phyloP scores from a whole-genome alignment of 306 rosid genomes.

The Morella rubra region DNA sequence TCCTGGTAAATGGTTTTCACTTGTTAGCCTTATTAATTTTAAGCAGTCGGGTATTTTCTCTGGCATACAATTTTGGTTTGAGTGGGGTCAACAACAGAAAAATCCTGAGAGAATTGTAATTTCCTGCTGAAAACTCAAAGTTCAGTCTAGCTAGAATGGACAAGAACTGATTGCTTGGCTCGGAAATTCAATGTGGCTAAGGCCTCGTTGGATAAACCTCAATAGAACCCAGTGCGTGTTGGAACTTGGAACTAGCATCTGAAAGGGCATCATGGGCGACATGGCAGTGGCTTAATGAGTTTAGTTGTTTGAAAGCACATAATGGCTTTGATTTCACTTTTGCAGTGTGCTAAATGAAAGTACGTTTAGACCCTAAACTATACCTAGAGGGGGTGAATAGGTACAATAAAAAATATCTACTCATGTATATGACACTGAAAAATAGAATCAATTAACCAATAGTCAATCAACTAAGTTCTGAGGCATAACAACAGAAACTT shows the following conservation, averaged over 20 bases:
- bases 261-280: not conserved
- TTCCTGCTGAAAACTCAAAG: not conserved
- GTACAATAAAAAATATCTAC: too few relatives aligned
- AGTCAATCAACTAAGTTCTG: too few relatives aligned
- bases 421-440: too few relatives aligned
- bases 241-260: not conserved
- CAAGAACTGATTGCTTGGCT: not conserved
- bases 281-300: not conserved
- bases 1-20: conserved; percentile 34
- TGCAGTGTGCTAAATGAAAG: not conserved
- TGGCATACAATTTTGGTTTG: not conserved
- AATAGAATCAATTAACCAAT: too few relatives aligned
- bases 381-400: too few relatives aligned
- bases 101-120: not conserved
- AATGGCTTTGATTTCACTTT: not conserved
- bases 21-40: not conserved
- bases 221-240: not conserved
- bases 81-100: not conserved
- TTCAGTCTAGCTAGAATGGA: not conserved
- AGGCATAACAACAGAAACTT: too few relatives aligned
- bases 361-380: too few relatives aligned
- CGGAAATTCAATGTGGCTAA: not conserved
- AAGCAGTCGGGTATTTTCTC: not conserved
- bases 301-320: not conserved
- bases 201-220: not conserved